Conservation (phyloP, 2,329 filamentous ascomycete species). For the Epichloe aotearoae region DNA sequence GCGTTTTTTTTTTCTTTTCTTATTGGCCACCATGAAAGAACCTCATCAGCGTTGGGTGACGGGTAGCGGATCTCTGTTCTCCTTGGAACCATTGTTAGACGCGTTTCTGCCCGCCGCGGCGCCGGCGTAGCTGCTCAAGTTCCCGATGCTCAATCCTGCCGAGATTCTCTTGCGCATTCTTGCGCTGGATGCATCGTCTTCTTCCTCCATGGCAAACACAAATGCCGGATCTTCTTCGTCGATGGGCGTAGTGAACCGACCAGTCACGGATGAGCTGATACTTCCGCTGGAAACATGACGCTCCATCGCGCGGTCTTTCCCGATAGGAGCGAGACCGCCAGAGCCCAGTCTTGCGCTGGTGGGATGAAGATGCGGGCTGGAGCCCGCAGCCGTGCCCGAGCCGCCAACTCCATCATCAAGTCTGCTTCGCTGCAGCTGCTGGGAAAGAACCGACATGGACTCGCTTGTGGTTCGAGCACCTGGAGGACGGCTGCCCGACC, state of each 20-base stretch:
- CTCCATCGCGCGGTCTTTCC: conserved; percentile 33
- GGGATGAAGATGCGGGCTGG: conserved; percentile 39
- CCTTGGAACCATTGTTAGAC: conserved; percentile 16
- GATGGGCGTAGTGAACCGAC: conserved; percentile 50
- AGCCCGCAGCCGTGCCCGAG: conserved; percentile 20
- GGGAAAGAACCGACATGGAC: conserved; percentile 44
- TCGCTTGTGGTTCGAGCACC: conserved; percentile 31
- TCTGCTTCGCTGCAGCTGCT: conserved; percentile 48
- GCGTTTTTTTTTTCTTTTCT: background rate
- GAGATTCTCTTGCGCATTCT: conserved; percentile 36
- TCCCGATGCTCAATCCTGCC: conserved; percentile 26
- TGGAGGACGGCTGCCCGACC: conserved; percentile 26
- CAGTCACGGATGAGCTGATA: conserved; percentile 39
- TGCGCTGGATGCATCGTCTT: conserved; percentile 36
- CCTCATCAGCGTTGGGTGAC: conserved; percentile 19
- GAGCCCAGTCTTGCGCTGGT: conserved; percentile 29
- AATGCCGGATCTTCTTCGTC: conserved; percentile 52
- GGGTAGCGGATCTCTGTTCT: conserved; percentile 15
- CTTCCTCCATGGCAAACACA: conserved; percentile 53
- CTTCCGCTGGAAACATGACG: conserved; percentile 48
- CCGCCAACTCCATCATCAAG: conserved; percentile 27
- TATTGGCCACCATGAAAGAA: background rate
- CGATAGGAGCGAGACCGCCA: conserved; percentile 24
- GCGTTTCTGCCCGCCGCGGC: conserved; percentile 17
- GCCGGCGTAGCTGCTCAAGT: conserved; percentile 29